Base-by-base conservation (phyloP, 2,329 filamentous ascomycete species). In the Trichoderma sp. region DNA sequence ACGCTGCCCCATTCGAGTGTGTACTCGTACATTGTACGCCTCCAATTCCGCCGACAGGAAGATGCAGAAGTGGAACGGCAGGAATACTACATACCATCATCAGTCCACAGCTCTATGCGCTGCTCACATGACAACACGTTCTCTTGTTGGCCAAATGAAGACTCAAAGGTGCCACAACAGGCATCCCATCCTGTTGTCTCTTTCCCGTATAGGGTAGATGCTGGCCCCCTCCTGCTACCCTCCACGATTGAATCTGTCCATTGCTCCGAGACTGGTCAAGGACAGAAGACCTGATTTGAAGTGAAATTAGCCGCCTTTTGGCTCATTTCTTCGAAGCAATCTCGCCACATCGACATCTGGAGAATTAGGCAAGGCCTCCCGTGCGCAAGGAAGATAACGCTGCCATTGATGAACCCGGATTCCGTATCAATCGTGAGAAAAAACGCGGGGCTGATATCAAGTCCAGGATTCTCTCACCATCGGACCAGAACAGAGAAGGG, bases 91-190 rank as follows among this genome's bases (percentile, higher is more conserved):
- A n/a, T 17, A 17, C 39, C 57, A n/a, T 51, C 19, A 10, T 26
- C 44, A 34, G 28, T 21, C 17, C 15, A 30, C 57, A 24, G 30
- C 19, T 19, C 57, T 41, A 9, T 39, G 9, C 19, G 34, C 17
- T 51, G 50, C 50, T 63, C 50, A 63, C 50, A 55, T 63, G 60
- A 47, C 19, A 60, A 50, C 57, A 60, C 44, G 4, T 10, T 28
- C 24, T 34, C 34, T 14, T 39, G 34, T 19, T 26, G 19, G 15
- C 43, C 19, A 45, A 34, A 34, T 51, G 39, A 43, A 9, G 17
- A 12, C 17, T 3, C 15, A 7, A 21, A 30, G 41, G 55, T 34
- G 10, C 43, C 55, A n/a, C 39, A 7, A 39, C 3, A 14, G 10
- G 9, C 21, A 30, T 43, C 58, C 10, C 21, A 15, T 9, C 10